Evolutionary conservation across 495 filamentous ascomycete genomes (phyloP).

Genomic region (Xylaria scruposa): DNA sequence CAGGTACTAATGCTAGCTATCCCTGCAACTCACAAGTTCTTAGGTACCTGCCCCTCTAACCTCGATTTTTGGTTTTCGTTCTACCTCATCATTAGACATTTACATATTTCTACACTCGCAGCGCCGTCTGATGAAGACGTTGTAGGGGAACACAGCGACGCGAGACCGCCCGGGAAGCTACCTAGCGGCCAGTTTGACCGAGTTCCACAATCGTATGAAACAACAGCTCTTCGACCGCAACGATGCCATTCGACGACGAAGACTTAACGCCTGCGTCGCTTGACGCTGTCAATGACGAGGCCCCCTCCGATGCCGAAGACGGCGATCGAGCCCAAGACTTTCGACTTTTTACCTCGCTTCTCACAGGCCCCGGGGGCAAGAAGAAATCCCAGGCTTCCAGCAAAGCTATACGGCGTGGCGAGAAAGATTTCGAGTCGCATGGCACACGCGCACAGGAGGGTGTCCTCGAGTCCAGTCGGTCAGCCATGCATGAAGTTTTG

Average conservation of each 20-base stretch:
- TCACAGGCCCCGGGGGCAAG: slow-evolving; percentile 38
- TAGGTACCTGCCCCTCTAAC: not conserved
- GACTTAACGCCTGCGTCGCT: slow-evolving; percentile 40
- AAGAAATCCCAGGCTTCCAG: slow-evolving; percentile 48
- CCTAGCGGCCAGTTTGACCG: not conserved
- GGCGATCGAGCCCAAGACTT: slow-evolving; percentile 80
- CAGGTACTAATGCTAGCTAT: not conserved
- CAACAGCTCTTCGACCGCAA: not conserved
- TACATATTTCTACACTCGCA: not conserved
- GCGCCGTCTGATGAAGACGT: not conserved
- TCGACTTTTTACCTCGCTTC: slow-evolving; percentile 70
- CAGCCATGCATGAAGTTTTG: slow-evolving; percentile 89
- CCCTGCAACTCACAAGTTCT: not conserved
- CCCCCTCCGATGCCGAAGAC: slow-evolving; percentile 72
- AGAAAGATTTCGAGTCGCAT: slow-evolving; percentile 97
- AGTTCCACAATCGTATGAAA: not conserved
- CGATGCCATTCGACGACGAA: slow-evolving; percentile 48
- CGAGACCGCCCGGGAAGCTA: not conserved
- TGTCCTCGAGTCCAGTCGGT: slow-evolving; percentile 78
- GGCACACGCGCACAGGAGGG: slow-evolving; percentile 79
- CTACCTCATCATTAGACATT: not conserved
- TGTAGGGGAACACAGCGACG: not conserved
- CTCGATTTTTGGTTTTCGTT: not conserved
- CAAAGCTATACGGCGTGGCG: slow-evolving; percentile 63
- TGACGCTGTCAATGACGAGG: slow-evolving; percentile 32